Evolutionary conservation across 805 yeast species (phyloP), one percentile per base, ranked within the genome.

Genomic region (Hanseniaspora lindneri): DNA sequence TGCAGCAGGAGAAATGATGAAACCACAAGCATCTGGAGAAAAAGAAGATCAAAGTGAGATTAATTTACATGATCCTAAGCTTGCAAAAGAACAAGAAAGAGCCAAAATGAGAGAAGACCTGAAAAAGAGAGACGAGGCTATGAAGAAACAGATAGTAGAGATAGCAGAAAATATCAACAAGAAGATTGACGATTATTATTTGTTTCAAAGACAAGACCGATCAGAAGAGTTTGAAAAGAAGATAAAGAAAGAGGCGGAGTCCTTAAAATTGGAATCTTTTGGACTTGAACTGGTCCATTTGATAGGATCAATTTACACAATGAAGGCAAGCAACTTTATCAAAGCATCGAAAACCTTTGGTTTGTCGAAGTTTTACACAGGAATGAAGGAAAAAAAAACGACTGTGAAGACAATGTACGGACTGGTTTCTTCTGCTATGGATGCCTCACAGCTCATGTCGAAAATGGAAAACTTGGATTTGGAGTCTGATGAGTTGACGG

Each of bases 261-360:
- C 83, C 53, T 69, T 92, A 60, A 92, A 92, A 63, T 76, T 86
- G 73, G 98, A 92, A 70, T 84, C 95, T 47, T 92, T 92, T 67
- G 99, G 99, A 13, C 66, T 89, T 44, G 95, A 89, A 65, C 70
- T 92, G 44, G 68, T 89, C 54, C 87, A 81, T 55, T 68, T 89
- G 17, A 81, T 92, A 53, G 96, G 97, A 17, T 74, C 73, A 52
- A 75, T 84, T 4, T 92, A 92, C 64, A 72, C 72, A 49, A 70
- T 74, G 30, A 86, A 86, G 59, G 94, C 94, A 2, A 70, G 75
- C 51, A 84, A 83, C 21, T 78, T 76, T 51, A 66, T 86, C 47
- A 77, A 75, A 58, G 77, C 96, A 0, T 79, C 80, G 57, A 83
- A 79, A 62, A 82, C 89, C 29, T 75, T 84, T 56, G 98, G 98